phyloP scores from a whole-genome alignment of 306 rosid species.

The Vigna nakashimae region DNA sequence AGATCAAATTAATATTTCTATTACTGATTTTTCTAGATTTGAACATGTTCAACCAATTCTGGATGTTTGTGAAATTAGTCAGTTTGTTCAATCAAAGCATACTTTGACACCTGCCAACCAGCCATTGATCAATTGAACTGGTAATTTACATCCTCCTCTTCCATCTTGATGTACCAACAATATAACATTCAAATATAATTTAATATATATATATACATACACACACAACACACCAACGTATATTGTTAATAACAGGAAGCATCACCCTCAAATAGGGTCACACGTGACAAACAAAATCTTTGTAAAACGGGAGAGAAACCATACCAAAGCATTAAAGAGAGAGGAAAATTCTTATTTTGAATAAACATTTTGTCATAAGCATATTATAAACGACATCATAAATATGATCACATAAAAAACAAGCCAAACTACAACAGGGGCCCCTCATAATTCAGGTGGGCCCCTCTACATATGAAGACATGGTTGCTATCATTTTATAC shows the following conservation, averaged over 20 bases:
- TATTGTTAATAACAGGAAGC: not conserved
- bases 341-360: constrained; percentile 3
- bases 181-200: too few relatives aligned
- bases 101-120: too few relatives aligned
- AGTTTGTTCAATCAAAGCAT: too few relatives aligned
- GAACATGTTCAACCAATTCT: not conserved
- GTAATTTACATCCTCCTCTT: too few relatives aligned
- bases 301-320: not conserved
- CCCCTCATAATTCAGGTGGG: constrained; percentile 47
- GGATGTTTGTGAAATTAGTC: not conserved
- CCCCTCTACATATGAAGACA: constrained; percentile 52
- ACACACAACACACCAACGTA: not conserved
- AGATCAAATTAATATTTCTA: not conserved
- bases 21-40: not conserved
- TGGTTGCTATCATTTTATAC: constrained; percentile 44
- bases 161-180: too few relatives aligned
- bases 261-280: not conserved
- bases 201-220: too few relatives aligned
- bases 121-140: too few relatives aligned
- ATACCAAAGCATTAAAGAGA: not conserved
- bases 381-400: constrained; percentile 23
- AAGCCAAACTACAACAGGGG: constrained; percentile 40
- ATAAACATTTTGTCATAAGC: constrained; percentile 36
- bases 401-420: constrained; percentile 34
- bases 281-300: not conserved